A percentile compares a stretch with the other conserved stretches of the same genome.
Conservation (phyloP, 169 alveolate genomes). For the Plasmodium gonderi region DNA sequence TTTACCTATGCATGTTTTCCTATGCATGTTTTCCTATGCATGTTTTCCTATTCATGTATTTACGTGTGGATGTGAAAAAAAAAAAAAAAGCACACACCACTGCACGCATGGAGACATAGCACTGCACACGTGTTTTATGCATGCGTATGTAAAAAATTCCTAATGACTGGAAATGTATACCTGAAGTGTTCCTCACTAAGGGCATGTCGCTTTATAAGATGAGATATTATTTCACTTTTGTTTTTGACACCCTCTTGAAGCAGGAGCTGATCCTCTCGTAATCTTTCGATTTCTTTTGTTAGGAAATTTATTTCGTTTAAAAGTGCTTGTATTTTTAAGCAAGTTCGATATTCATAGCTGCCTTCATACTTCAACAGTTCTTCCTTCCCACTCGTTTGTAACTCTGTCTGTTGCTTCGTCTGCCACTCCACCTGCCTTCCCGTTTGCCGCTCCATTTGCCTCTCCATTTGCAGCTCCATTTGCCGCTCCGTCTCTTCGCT, state of each 20-base stretch:
- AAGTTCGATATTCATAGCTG: neutral
- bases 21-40: too few species aligned
- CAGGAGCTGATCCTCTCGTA: slow-evolving; percentile 20
- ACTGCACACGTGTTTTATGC: too few species aligned
- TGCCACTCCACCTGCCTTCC: neutral
- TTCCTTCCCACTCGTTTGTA: neutral
- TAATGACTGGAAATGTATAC: neutral
- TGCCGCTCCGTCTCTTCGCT: neutral
- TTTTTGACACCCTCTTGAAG: slow-evolving; percentile 39
- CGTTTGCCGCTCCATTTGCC: too few species aligned
- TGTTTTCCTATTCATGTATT: too few species aligned
- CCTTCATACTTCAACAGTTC: too few species aligned
- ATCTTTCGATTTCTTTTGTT: slow-evolving; percentile 14
- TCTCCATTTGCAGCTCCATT: neutral
- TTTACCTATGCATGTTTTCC: neutral
- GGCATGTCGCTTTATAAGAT: slow-evolving; percentile 27
- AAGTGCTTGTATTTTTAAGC: slow-evolving; percentile 2
- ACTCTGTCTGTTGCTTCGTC: neutral
- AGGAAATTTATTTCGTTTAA: slow-evolving; percentile 21
- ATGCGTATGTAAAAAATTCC: too few species aligned
- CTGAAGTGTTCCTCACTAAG: slow-evolving; percentile 28
- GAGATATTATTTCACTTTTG: slow-evolving; percentile 20
- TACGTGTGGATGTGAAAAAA: too few species aligned
- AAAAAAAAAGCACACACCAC: neutral
- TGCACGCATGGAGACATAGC: neutral